Percentiles rank a stretch among this genome's conserved stretches.
phyloP scores from a whole-genome alignment of 257 asterid genomes.

The Prunella vulgaris region DNA sequence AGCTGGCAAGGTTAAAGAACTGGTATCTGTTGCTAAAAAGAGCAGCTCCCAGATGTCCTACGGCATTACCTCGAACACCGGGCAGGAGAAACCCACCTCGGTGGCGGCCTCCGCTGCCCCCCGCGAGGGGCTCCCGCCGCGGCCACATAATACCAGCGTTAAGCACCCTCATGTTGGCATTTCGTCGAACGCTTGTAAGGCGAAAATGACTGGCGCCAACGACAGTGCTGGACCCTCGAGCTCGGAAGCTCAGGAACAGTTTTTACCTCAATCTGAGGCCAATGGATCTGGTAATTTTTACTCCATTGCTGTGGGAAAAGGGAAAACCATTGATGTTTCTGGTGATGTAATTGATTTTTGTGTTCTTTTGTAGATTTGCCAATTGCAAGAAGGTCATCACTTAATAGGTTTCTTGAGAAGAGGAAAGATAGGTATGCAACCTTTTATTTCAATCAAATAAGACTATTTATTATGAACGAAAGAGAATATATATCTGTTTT shows the following conservation, averaged over 20 bases:
- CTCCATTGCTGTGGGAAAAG: background rate
- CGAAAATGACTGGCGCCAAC: conserved; percentile 1
- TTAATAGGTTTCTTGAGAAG: conserved; percentile 57
- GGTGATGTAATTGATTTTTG: background rate
- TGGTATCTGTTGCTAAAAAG: conserved; percentile 47
- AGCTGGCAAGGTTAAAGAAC: conserved; percentile 46
- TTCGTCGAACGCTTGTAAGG: conserved; percentile 27
- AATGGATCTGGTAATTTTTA: conserved; percentile 40
- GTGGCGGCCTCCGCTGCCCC: too few relatives aligned
- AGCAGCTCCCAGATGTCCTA: conserved; percentile 34
- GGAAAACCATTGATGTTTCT: background rate
- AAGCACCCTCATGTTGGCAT: conserved; percentile 26
- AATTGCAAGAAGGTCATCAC: conserved; percentile 75
- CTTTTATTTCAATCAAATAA: too few relatives aligned
- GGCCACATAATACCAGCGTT: conserved; percentile 21
- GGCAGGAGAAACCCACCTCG: conserved; percentile 12
- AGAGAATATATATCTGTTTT: too few relatives aligned
- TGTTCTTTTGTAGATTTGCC: conserved; percentile 52
- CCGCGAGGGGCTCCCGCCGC: conserved; percentile 30
- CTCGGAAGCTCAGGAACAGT: conserved; percentile 7
- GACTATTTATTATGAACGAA: too few relatives aligned
- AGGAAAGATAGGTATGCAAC: conserved; percentile 59
- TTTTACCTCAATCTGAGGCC: conserved; percentile 29
- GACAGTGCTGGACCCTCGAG: conserved; percentile 23
- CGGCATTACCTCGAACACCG: conserved; percentile 32